Conservation (phyloP, 768 basidiomycete species). For the Boletus coccyginus region DNA sequence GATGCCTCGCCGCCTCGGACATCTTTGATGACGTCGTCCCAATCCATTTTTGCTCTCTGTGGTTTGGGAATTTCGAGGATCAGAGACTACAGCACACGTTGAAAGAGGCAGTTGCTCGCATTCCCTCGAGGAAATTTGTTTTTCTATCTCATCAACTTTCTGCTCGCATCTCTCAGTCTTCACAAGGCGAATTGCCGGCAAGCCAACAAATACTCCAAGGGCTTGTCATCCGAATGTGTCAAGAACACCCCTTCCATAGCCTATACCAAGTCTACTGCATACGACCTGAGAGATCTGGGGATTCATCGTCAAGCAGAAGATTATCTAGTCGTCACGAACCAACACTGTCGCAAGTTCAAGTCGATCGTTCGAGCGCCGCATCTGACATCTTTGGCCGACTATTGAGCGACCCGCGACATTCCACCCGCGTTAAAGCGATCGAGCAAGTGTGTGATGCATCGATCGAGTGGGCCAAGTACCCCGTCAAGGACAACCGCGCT, state of each 20-base stretch:
- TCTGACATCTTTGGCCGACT: conserved; percentile 56
- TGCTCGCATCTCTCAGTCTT: conserved; percentile 68
- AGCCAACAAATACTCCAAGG: conserved; percentile 61
- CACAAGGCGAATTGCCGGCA: conserved; percentile 25
- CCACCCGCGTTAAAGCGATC: conserved; percentile 47
- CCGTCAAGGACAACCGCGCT: conserved; percentile 40
- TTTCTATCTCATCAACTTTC: conserved; percentile 93
- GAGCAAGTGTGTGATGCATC: conserved; percentile 63
- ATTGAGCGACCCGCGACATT: conserved; percentile 37
- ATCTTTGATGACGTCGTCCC: conserved; percentile 72
- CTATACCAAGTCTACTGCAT: conserved; percentile 88
- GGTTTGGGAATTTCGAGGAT: conserved; percentile 85
- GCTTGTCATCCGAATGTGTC: conserved; percentile 72
- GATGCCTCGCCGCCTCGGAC: conserved; percentile 67
- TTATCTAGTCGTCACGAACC: conserved; percentile 44
- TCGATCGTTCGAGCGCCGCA: conserved; percentile 66
- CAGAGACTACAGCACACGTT: conserved; percentile 42
- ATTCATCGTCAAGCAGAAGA: conserved; percentile 33
- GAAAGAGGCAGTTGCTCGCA: conserved; percentile 46
- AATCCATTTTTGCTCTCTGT: conserved; percentile 84
- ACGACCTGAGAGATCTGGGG: conserved; percentile 35
- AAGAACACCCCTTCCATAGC: conserved; percentile 92
- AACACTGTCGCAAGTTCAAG: conserved; percentile 38
- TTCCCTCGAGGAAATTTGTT: conserved; percentile 87
- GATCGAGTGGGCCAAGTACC: conserved; percentile 69